Percentiles rank a stretch among this genome's conserved stretches.
phyloP scores from a whole-genome alignment of 371 early-diverging fungal genomes.

The Mucor ambiguus region DNA sequence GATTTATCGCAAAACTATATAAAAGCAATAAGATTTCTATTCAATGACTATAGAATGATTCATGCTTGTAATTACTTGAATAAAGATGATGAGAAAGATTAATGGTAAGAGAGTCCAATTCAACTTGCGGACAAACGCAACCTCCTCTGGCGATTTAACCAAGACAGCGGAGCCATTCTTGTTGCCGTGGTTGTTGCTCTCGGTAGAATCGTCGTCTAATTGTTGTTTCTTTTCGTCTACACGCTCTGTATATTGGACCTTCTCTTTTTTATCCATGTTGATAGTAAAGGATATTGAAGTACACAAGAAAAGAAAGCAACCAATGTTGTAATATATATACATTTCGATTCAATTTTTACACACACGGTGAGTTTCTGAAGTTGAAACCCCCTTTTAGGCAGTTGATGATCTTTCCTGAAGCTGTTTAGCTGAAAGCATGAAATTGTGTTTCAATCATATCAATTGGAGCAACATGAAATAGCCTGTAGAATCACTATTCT shows the following conservation, averaged over 20 bases:
- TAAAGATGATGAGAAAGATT: constrained; percentile 28
- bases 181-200: not conserved
- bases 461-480: not conserved
- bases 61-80: constrained; percentile 23
- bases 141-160: constrained; percentile 28
- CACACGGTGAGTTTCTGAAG: constrained; percentile 1
- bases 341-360: not conserved
- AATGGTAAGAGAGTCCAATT: constrained; percentile 31
- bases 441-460: not conserved
- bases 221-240: not conserved
- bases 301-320: not conserved
- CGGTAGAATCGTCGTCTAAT: not conserved
- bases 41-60: not conserved
- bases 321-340: not conserved
- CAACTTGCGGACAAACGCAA: constrained; percentile 28
- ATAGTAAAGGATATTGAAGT: not conserved
- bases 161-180: not conserved
- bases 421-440: not conserved
- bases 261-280: not conserved
- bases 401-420: not conserved
- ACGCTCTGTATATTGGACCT: not conserved
- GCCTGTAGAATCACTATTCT: not conserved
- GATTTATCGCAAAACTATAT: constrained; percentile 46
- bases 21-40: not conserved
- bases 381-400: not conserved